Evolutionary conservation across 2,329 filamentous ascomycete species (phyloP).

Genomic region (Beauveria brongniartii): DNA sequence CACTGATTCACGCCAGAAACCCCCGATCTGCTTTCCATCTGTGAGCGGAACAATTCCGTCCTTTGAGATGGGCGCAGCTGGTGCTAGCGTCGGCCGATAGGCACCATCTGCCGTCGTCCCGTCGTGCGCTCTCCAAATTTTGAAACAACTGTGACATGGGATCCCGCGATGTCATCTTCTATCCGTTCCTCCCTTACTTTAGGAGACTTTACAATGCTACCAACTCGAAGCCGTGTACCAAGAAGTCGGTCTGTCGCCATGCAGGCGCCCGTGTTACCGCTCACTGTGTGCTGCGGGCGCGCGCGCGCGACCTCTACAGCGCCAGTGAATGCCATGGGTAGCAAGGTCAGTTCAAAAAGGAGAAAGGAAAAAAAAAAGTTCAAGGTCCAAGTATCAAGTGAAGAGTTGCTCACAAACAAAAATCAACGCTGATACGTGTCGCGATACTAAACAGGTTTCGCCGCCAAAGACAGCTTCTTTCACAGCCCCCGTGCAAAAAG

Average conservation of each 20-base stretch:
- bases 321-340: neutral
- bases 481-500: neutral
- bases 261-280: conserved; percentile 3
- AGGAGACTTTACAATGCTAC: neutral
- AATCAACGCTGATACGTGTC: neutral
- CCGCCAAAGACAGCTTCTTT: neutral
- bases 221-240: neutral
- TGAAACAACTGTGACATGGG: neutral
- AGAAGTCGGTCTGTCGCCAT: conserved; percentile 7
- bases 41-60: neutral
- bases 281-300: neutral
- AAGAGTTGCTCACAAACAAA: neutral
- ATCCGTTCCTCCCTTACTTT: neutral
- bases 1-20: neutral
- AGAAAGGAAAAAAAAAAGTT: neutral
- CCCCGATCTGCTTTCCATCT: neutral
- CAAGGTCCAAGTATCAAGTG: neutral
- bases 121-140: too few relatives aligned
- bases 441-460: neutral
- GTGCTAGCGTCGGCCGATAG: conserved; percentile 5
- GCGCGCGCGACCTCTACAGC: neutral
- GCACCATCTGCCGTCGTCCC: neutral
- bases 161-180: neutral
- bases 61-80: neutral
- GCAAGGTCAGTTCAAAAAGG: neutral